Evolutionary conservation across 257 asterid species (phyloP).

Genomic region (Linderniella brevidens): DNA sequence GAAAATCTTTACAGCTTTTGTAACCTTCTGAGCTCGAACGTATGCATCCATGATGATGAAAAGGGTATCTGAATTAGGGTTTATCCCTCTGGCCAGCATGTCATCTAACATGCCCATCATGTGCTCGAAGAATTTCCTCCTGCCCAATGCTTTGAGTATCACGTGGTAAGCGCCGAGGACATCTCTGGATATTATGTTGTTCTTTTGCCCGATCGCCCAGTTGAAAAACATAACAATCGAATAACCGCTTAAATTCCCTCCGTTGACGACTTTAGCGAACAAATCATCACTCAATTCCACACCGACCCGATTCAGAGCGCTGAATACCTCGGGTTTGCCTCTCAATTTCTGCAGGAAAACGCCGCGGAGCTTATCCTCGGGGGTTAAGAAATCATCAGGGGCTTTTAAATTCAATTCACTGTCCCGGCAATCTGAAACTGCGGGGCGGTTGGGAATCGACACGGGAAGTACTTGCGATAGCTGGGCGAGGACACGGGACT

Average conservation of each 20-base stretch:
- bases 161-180: conserved; percentile 19
- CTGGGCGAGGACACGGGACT: conserved; percentile 38
- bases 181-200: conserved; percentile 11
- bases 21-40: conserved; percentile 41
- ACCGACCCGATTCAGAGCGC: conserved; percentile 29
- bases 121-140: conserved; percentile 44
- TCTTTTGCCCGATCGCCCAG: conserved; percentile 51
- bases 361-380: conserved; percentile 75
- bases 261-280: conserved; percentile 43
- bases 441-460: conserved; percentile 13
- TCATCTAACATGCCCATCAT: conserved; percentile 44
- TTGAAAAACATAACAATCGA: conserved; percentile 41
- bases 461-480: conserved; percentile 48
- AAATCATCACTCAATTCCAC: conserved; percentile 36
- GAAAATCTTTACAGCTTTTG: conserved; percentile 41
- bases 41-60: conserved; percentile 47
- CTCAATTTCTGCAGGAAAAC: conserved; percentile 53
- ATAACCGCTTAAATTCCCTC: conserved; percentile 49
- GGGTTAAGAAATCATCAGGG: conserved; percentile 44
- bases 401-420: conserved; percentile 12
- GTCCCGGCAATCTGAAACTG: conserved; percentile 1
- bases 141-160: conserved; percentile 56
- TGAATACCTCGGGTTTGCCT: conserved; percentile 24
- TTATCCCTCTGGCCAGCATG: conserved; percentile 29
- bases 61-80: conserved; percentile 36